These are phyloP conservation scores for Cucurbita ficifolia DNA, from an alignment of 306 rosid genomes.

Conservation along the genomic window DNA sequence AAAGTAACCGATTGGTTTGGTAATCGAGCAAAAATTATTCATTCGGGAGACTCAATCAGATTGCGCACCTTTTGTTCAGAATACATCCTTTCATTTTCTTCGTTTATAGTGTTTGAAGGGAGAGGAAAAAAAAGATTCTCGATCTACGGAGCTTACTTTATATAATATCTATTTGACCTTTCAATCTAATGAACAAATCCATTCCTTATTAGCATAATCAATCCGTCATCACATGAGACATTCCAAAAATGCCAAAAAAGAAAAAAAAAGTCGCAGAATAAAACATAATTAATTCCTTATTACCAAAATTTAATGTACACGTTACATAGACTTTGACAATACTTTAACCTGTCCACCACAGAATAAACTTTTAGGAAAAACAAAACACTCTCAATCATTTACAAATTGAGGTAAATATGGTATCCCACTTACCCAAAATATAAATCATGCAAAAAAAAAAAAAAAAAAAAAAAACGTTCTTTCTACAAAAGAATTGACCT, in stretches of 20 bases:
- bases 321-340: not conserved
- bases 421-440: not conserved
- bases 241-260: too few relatives aligned
- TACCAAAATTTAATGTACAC: not conserved
- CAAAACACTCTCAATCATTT: slow-evolving; percentile 5
- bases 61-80: too few relatives aligned
- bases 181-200: not conserved
- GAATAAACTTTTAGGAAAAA: not conserved
- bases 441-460: not conserved
- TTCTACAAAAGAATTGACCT: slow-evolving; percentile 1
- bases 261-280: not conserved
- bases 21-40: too few relatives aligned
- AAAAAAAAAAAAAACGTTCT: not conserved
- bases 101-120: too few relatives aligned
- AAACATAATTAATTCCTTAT: not conserved
- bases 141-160: too few relatives aligned
- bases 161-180: too few relatives aligned
- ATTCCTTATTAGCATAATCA: not conserved
- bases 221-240: not conserved
- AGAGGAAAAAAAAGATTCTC: too few relatives aligned
- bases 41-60: too few relatives aligned
- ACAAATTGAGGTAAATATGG: not conserved
- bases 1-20: too few relatives aligned
- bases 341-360: not conserved
- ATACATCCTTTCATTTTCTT: too few relatives aligned